Conservation (phyloP, 371 early-diverging fungal genomes). For the Haplosporangium sp. region DNA sequence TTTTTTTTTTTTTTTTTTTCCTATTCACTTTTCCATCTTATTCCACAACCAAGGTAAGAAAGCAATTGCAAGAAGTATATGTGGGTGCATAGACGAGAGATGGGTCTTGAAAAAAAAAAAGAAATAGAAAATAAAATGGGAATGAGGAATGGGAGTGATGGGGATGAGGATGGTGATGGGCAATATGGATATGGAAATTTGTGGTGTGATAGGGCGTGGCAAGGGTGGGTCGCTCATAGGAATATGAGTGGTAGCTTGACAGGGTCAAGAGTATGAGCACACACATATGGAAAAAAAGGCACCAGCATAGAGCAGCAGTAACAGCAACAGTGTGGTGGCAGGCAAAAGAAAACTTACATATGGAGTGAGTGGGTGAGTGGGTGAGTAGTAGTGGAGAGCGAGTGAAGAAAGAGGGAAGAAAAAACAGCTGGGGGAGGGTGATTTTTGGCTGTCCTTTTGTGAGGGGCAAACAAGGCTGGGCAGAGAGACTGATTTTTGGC, state of each 20-base stretch:
- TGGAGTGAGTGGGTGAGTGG: constrained; percentile 7
- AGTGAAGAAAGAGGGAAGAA: constrained; percentile 25
- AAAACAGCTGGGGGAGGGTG: constrained; percentile 31
- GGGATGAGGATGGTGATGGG: constrained; percentile 1
- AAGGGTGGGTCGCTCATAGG: no score
- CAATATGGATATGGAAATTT: constrained; percentile 10
- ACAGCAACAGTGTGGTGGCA: no score
- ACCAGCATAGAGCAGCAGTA: not conserved
- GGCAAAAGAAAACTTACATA: not conserved
- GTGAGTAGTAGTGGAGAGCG: no score
- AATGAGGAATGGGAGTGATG: constrained; percentile 19
- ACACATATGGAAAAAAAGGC: no score
- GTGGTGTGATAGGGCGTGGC: not conserved
- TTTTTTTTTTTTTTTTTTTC: no score
- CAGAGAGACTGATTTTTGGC: constrained; percentile 8
- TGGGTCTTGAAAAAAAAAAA: no score
- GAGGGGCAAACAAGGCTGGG: constrained; percentile 12
- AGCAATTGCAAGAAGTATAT: not conserved
- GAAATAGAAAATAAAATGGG: no score
- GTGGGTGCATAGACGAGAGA: not conserved
- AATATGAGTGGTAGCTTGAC: no score
- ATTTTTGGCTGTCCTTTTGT: constrained; percentile 26
- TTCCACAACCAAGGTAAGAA: no score
- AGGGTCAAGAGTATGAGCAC: no score
- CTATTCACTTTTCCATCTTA: no score